Percentiles rank a stretch among this genome's conserved stretches.
These are phyloP conservation scores for Dictyostelium intermedium DNA, from an alignment of 78 protist species.

Conservation along the genomic window DNA sequence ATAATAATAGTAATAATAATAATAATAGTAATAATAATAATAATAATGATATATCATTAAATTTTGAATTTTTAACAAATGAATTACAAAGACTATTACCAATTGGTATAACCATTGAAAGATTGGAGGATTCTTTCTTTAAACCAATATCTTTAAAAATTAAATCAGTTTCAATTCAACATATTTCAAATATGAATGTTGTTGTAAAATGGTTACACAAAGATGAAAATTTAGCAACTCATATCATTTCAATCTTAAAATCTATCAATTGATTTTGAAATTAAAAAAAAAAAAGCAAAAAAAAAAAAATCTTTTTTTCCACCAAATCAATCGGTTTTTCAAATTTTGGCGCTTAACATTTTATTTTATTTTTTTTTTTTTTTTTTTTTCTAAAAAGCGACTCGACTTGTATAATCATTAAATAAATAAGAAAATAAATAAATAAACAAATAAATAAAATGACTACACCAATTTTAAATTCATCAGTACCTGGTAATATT, in stretches of 20 bases:
- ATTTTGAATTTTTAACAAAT: not conserved
- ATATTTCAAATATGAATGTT: not conserved
- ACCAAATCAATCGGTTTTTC: not conserved
- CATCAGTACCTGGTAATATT: not conserved
- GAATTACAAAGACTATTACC: slow-evolving; percentile 16
- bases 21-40: not conserved
- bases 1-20: not conserved
- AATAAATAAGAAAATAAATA: not conserved
- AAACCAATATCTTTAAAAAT: slow-evolving; percentile 6
- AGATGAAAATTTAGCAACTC: slow-evolving; percentile 14
- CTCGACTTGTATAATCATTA: not conserved
- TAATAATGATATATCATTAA: not conserved
- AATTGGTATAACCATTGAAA: not conserved
- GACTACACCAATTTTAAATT: not conserved
- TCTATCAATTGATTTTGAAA: not conserved
- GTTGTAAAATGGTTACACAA: slow-evolving; percentile 18
- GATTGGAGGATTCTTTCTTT: not conserved
- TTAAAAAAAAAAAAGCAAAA: not conserved
- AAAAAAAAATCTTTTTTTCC: not conserved
- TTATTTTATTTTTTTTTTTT: not conserved
- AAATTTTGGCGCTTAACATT: not conserved
- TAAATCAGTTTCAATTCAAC: not conserved
- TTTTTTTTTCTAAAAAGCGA: not conserved
- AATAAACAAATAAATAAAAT: not conserved
- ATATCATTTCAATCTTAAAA: slow-evolving; percentile 27